phyloP scores from a whole-genome alignment of 345 rosid genomes.

The Populus ilicifolia region DNA sequence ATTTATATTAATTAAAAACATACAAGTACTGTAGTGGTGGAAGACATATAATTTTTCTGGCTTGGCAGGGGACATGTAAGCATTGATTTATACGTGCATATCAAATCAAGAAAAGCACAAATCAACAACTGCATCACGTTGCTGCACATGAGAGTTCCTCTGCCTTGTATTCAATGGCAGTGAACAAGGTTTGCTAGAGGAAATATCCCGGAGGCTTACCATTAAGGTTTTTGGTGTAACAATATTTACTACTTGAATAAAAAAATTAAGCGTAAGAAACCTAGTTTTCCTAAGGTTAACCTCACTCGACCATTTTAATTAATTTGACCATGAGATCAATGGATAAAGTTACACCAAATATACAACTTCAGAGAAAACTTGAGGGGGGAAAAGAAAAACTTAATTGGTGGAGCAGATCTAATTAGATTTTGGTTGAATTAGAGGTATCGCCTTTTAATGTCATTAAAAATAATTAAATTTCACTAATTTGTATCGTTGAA shows the following conservation, averaged over 20 bases:
- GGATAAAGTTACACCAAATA: no score
- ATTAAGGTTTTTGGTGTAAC: background rate
- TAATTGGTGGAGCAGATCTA: background rate
- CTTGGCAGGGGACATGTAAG: background rate
- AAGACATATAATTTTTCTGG: background rate
- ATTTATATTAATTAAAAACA: no score
- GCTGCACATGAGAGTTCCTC: background rate
- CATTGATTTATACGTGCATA: background rate
- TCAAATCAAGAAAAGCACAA: background rate
- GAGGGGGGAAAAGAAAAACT: no score
- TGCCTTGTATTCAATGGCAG: background rate
- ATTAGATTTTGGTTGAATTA: background rate
- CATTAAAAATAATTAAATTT: background rate
- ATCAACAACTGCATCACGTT: background rate
- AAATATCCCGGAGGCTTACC: background rate
- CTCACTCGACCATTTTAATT: background rate
- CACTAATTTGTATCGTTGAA: constrained; percentile 6
- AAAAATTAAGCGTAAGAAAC: background rate
- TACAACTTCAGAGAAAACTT: no score
- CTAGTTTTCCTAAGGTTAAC: background rate
- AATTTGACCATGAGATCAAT: background rate
- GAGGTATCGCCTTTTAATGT: background rate
- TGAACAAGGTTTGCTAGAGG: background rate
- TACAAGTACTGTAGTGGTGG: background rate
- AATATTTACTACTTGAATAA: background rate